A percentile compares a stretch with the other conserved stretches of the same genome.
Evolutionary conservation across 2,329 filamentous ascomycete genomes (phyloP).

Genomic region (Nemania diffusa): DNA sequence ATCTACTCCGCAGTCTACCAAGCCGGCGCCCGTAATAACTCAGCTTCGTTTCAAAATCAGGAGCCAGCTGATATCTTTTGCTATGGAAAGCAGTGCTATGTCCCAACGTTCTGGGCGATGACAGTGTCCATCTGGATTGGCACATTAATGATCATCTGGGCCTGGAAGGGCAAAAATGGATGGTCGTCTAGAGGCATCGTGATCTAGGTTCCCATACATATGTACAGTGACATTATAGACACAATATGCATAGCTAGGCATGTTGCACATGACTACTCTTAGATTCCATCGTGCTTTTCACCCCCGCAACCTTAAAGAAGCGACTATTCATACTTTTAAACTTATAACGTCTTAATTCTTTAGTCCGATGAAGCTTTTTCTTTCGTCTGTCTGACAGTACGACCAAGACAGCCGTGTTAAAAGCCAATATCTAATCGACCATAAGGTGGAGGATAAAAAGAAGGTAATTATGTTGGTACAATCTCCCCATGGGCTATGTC

Average conservation of each 20-base stretch:
- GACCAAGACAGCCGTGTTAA: background rate
- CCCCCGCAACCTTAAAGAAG: slow-evolving; percentile 4
- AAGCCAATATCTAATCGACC: background rate
- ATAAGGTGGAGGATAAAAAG: background rate
- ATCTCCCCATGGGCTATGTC: background rate
- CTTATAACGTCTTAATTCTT: background rate
- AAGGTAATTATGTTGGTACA: background rate
- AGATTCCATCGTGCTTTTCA: background rate
- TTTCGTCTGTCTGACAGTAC: background rate
- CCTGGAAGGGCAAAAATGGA: slow-evolving; percentile 81
- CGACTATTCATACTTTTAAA: background rate
- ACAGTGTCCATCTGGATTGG: slow-evolving; percentile 82
- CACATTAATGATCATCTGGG: slow-evolving; percentile 75
- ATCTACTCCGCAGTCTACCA: slow-evolving; percentile 89
- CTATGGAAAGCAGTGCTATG: slow-evolving; percentile 84
- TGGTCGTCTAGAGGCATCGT: slow-evolving; percentile 83
- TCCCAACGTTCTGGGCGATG: slow-evolving; percentile 86
- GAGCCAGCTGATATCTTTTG: slow-evolving; percentile 70
- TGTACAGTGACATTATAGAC: slow-evolving; percentile 13
- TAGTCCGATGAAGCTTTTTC: background rate
- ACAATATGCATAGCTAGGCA: slow-evolving; percentile 5
- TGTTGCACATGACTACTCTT: background rate
- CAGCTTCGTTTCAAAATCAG: slow-evolving; percentile 48
- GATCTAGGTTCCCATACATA: slow-evolving; percentile 50
- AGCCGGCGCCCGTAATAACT: slow-evolving; percentile 64